Evolutionary conservation across 352 stramenopile species (phyloP).

Genomic region (Peronospora farinosa): DNA sequence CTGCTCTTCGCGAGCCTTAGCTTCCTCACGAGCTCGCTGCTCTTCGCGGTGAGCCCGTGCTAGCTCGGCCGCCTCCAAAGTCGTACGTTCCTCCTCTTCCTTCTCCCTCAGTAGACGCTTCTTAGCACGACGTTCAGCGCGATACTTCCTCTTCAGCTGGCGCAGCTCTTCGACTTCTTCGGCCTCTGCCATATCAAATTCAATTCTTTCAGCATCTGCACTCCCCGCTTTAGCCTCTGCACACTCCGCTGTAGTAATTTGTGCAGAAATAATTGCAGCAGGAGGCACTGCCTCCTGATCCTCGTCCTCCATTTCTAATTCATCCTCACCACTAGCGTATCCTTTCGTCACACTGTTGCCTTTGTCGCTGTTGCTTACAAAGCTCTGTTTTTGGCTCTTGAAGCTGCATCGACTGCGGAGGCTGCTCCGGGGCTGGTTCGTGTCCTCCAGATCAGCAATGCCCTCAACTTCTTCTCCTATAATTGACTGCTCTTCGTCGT

Average conservation of each 20-base stretch:
- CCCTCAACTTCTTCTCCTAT: conserved; percentile 21
- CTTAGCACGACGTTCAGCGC: conserved; percentile 36
- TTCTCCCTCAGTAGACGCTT: conserved; percentile 31
- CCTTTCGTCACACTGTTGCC: conserved; percentile 8
- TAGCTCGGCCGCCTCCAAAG: conserved; percentile 32
- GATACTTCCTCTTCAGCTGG: conserved; percentile 32
- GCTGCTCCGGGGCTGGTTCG: conserved; percentile 18
- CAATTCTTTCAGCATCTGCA: conserved; percentile 10
- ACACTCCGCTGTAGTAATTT: conserved; percentile 10
- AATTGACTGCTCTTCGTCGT: conserved; percentile 21
- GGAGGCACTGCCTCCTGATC: conserved; percentile 1
- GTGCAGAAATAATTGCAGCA: not conserved
- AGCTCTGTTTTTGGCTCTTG: conserved; percentile 31
- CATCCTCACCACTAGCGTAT: conserved; percentile 17
- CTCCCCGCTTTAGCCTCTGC: conserved; percentile 17
- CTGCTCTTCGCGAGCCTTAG: conserved; percentile 32
- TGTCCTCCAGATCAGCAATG: conserved; percentile 15
- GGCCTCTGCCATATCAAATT: not conserved
- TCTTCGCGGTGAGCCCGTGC: conserved; percentile 34
- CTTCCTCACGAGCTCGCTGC: conserved; percentile 35
- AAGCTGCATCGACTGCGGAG: conserved; percentile 17
- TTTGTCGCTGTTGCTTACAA: conserved; percentile 25
- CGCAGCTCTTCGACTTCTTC: conserved; percentile 27
- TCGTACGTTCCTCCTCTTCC: conserved; percentile 34
- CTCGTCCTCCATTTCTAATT: conserved; percentile 15